Conservation (phyloP, 768 basidiomycete genomes). For the Xanthoconium purpureum region DNA sequence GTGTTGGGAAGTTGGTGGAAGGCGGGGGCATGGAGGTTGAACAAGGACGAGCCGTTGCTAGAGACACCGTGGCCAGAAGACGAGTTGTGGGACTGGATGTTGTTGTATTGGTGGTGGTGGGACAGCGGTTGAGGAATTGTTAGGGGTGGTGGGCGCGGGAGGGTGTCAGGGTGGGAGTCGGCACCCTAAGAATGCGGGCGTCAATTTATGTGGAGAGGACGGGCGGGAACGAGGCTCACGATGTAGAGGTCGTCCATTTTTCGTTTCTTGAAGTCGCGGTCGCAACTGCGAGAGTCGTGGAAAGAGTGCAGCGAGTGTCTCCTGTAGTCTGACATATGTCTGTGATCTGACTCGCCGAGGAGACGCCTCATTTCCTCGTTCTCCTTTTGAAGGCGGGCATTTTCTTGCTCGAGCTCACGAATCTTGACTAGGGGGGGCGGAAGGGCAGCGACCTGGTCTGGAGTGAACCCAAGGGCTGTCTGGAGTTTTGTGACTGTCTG, state of each 20-base stretch:
- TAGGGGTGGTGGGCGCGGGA: slow-evolving; percentile 50
- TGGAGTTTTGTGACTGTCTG: slow-evolving; percentile 85
- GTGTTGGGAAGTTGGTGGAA: slow-evolving; percentile 67
- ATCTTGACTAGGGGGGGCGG: slow-evolving; percentile 74
- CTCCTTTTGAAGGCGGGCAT: slow-evolving; percentile 63
- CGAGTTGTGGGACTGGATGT: slow-evolving; percentile 38
- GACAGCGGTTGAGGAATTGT: slow-evolving; percentile 57
- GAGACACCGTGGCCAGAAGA: slow-evolving; percentile 40
- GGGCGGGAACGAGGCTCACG: slow-evolving; percentile 28
- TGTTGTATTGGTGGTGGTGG: slow-evolving; percentile 50
- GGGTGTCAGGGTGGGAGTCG: slow-evolving; percentile 39
- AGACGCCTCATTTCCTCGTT: slow-evolving; percentile 72
- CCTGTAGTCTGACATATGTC: slow-evolving; percentile 44
- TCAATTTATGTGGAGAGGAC: not conserved
- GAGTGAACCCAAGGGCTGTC: slow-evolving; percentile 64
- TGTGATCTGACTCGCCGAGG: slow-evolving; percentile 46
- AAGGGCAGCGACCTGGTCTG: slow-evolving; percentile 71
- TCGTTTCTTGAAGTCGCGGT: slow-evolving; percentile 61
- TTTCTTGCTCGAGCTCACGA: slow-evolving; percentile 81
- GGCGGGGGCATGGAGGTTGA: slow-evolving; percentile 52
- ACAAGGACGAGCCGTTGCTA: slow-evolving; percentile 40
- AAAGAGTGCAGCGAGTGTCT: slow-evolving; percentile 46
- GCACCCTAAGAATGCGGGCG: slow-evolving; percentile 36
- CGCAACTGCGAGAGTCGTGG: slow-evolving; percentile 47
- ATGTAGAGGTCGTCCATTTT: slow-evolving; percentile 62